These are phyloP conservation scores for Alnus rubra DNA, from an alignment of 306 rosid genomes.

Conservation along the genomic window DNA sequence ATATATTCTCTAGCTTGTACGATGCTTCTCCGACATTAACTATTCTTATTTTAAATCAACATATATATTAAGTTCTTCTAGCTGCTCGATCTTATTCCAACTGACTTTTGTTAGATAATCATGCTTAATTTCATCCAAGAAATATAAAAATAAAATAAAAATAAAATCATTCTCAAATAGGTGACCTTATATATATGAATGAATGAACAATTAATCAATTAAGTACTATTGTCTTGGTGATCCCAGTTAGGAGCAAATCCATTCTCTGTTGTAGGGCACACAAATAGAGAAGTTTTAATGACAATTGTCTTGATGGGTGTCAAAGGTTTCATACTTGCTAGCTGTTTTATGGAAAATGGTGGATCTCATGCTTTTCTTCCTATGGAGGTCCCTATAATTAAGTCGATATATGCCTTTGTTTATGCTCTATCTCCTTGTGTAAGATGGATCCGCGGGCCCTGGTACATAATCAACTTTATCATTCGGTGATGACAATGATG, in stretches of 20 bases:
- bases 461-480: neutral
- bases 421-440: too few relatives aligned
- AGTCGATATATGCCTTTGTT: constrained; percentile 4
- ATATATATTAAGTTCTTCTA: too few relatives aligned
- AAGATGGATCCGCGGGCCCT: too few relatives aligned
- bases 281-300: neutral
- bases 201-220: constrained; percentile 18
- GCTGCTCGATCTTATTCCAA: too few relatives aligned
- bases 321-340: constrained; percentile 11
- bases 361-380: constrained; percentile 23
- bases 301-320: neutral
- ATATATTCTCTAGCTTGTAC: constrained; percentile 42
- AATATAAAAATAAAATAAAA: too few relatives aligned
- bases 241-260: constrained; percentile 29
- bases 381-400: constrained; percentile 4
- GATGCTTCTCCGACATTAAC: constrained; percentile 64
- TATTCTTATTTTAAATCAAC: constrained; percentile 21
- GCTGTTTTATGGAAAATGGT: neutral
- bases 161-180: neutral
- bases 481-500: constrained; percentile 26
- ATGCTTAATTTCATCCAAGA: too few relatives aligned
- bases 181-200: neutral
- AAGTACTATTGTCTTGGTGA: constrained; percentile 19
- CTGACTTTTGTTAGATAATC: too few relatives aligned
- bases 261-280: constrained; percentile 16